Conservation (phyloP, 2,329 filamentous ascomycete species). For the Colletotrichum karsti region DNA sequence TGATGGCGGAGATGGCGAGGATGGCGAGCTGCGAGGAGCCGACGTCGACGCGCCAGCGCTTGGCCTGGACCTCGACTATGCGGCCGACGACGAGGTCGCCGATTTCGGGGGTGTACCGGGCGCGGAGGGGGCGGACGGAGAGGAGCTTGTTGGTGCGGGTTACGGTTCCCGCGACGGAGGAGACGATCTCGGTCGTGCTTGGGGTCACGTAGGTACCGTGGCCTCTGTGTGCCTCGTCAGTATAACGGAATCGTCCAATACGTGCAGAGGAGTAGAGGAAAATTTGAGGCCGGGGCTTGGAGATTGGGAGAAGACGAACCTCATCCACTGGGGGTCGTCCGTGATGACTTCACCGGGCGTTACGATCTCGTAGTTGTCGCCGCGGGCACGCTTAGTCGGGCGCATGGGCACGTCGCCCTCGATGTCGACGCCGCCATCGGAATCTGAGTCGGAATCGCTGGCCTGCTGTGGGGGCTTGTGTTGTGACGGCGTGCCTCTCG, state of each 20-base stretch:
- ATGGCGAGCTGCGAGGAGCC: conserved; percentile 86
- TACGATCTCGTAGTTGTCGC: conserved; percentile 66
- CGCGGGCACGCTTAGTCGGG: conserved; percentile 46
- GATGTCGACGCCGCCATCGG: conserved; percentile 54
- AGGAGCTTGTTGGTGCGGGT: conserved; percentile 97
- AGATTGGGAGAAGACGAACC: conserved; percentile 49
- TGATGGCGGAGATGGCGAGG: conserved; percentile 89
- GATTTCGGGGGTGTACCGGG: conserved; percentile 94
- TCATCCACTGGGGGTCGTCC: conserved; percentile 96
- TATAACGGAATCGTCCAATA: not conserved
- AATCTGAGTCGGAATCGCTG: conserved; percentile 53
- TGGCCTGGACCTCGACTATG: conserved; percentile 93
- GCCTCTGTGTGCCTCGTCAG: conserved; percentile 63
- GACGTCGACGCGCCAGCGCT: conserved; percentile 95
- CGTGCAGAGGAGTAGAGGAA: not conserved
- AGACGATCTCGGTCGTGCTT: conserved; percentile 75
- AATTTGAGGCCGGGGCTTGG: not conserved
- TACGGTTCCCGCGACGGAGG: conserved; percentile 89
- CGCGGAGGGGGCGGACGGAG: conserved; percentile 87
- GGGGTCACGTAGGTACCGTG: conserved; percentile 87
- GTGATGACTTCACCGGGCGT: conserved; percentile 92
- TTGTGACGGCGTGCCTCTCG: conserved; percentile 41
- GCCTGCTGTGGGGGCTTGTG: conserved; percentile 28
- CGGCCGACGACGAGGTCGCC: conserved; percentile 94
- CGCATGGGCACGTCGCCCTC: conserved; percentile 56